Conservation (phyloP, 1,284 basidiomycete genomes). For the Anthracocystis setariae region DNA sequence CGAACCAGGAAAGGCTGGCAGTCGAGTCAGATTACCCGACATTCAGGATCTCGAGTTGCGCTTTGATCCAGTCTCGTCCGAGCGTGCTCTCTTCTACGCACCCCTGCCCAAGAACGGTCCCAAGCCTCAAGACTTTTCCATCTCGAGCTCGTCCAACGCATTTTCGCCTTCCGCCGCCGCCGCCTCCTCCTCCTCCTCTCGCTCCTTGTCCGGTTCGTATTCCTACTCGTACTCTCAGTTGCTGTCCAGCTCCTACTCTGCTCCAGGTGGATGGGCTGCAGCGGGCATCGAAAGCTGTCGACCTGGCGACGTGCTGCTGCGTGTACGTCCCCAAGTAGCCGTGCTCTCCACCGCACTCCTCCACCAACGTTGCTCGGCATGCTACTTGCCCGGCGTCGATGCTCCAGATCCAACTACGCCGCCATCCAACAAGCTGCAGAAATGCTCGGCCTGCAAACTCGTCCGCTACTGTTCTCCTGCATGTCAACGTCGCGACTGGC, state of each 20-base stretch:
- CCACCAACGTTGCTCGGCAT: conserved; percentile 38
- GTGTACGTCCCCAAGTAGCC: conserved; percentile 31
- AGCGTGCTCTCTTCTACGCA: conserved; percentile 43
- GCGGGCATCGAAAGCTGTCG: conserved; percentile 40
- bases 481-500: conserved; percentile 49
- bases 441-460: conserved; percentile 50
- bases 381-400: conserved; percentile 25
- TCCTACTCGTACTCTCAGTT: conserved; percentile 45
- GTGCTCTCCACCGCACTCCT: conserved; percentile 38
- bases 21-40: conserved; percentile 31
- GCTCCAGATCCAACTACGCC: background rate
- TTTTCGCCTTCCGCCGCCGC: conserved; percentile 20
- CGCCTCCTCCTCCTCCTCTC: background rate
- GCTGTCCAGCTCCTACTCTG: conserved; percentile 37
- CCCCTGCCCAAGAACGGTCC: conserved; percentile 37
- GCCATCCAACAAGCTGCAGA: conserved; percentile 23
- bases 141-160: conserved; percentile 28
- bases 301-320: conserved; percentile 38
- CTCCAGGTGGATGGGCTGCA: conserved; percentile 39
- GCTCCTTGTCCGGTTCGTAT: conserved; percentile 30
- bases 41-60: conserved; percentile 43
- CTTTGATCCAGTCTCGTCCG: conserved; percentile 32
- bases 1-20: conserved; percentile 26
- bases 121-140: conserved; percentile 27
- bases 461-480: conserved; percentile 40